Conservation (phyloP, 371 early-diverging fungal species). For the Lichtheimia ornata region DNA sequence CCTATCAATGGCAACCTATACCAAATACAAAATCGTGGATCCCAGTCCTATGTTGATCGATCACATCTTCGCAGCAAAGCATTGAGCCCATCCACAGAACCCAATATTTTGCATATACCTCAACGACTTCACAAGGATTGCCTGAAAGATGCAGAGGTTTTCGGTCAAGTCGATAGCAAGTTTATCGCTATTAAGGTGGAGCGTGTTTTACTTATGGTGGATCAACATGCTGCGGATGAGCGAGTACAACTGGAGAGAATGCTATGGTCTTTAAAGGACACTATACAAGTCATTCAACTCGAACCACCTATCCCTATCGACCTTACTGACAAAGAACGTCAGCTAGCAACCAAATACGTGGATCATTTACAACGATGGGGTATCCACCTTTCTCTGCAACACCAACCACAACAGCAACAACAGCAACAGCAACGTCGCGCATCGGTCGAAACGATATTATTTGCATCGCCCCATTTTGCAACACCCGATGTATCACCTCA, state of each 20-base stretch:
- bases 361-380: constrained; percentile 61
- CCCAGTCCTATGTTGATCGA: background rate
- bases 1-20: too few relatives aligned
- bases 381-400: constrained; percentile 30
- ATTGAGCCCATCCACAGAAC: background rate
- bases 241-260: constrained; percentile 70
- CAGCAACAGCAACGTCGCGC: background rate
- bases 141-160: constrained; percentile 35
- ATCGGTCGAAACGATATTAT: background rate
- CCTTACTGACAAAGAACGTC: constrained; percentile 44
- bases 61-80: background rate
- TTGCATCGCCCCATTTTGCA: constrained; percentile 35
- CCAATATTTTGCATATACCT: constrained; percentile 8
- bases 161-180: constrained; percentile 72
- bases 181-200: constrained; percentile 56
- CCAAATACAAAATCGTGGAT: background rate
- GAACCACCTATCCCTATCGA: constrained; percentile 52
- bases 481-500: constrained; percentile 20
- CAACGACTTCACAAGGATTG: constrained; percentile 35
- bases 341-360: constrained; percentile 24
- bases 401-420: background rate
- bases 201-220: constrained; percentile 58
- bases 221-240: constrained; percentile 90
- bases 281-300: constrained; percentile 38
- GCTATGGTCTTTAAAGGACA: constrained; percentile 21